Evolutionary conservation across 2,329 filamentous ascomycete genomes (phyloP), one percentile per base, ranked within the genome.

Genomic region (Chaetothyriales sp.): DNA sequence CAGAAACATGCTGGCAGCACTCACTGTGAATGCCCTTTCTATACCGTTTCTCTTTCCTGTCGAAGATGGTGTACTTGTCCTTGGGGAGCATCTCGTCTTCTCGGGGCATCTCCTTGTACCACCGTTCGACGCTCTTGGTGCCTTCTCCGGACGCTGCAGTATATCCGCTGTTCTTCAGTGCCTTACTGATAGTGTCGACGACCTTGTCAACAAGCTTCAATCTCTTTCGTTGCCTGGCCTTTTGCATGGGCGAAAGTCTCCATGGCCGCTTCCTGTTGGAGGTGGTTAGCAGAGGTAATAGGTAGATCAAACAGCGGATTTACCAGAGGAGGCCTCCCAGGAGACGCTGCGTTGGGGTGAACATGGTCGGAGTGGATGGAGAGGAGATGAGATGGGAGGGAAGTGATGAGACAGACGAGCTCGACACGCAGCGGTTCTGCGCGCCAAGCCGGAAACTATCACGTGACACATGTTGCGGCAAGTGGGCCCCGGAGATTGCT

Each of bases 51-150:
- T 86, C 89, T 71, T 97, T 95, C 62, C 89, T 83, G 70, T 95
- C 90, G 70, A 97, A 98, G 64, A 98, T 85, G 25, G 88, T 95
- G 73, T 98, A 98, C 73, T 98, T 98, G 73, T 98, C 92, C 70
- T 81, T 85, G 46, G 92, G 85, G 67, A 94, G 67, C 92, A 98
- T 98, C 76, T 97, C 89, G 64, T 81, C 78, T 76, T 98, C 92
- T 22, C 81, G 85, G 19, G 92, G 92, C 92, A 98, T 98, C 70
- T 95, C 88, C 40, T 77, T 77, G 75, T 92, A 95, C 92, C 92
- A 98, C 65, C 83, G 74, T 68, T 94, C 85, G 54, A 98, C 75
- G 50, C 86, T 77, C 71, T 88, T 88, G 51, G 78, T 74, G 46
- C 82, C 78, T 54, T 82, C 78, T 64, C 82, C 75, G 10, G 33